Conservation (phyloP, 2,329 filamentous ascomycete species). For the Pseudonectria buxi region DNA sequence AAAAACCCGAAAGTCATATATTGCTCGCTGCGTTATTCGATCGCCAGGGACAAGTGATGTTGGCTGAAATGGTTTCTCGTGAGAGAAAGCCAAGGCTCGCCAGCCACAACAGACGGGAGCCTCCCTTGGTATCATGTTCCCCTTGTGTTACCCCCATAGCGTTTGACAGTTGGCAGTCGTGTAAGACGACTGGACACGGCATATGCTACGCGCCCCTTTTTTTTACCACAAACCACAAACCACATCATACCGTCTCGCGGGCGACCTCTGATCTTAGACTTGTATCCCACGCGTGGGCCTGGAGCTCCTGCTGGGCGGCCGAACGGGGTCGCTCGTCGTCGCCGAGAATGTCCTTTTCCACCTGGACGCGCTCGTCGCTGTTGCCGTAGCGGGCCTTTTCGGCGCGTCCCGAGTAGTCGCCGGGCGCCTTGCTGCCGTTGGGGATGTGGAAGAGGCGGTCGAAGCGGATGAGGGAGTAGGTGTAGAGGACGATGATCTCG, state of each 20-base stretch:
- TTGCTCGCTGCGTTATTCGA: too few relatives aligned
- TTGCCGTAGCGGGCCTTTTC: constrained; percentile 4
- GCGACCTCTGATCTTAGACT: constrained; percentile 13
- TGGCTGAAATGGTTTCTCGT: too few relatives aligned
- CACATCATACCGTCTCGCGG: constrained; percentile 13
- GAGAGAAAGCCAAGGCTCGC: too few relatives aligned
- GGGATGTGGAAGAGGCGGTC: constrained; percentile 72
- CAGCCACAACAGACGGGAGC: too few relatives aligned
- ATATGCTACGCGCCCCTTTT: not conserved
- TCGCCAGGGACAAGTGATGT: too few relatives aligned
- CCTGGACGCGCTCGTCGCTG: constrained; percentile 12
- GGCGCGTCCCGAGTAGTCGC: constrained; percentile 35
- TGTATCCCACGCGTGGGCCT: constrained; percentile 17
- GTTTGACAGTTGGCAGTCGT: too few relatives aligned
- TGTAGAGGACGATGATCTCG: constrained; percentile 62
- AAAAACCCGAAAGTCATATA: too few relatives aligned
- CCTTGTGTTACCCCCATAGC: too few relatives aligned
- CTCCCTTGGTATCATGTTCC: too few relatives aligned
- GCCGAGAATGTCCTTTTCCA: constrained; percentile 19
- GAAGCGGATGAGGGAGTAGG: constrained; percentile 61
- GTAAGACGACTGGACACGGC: too few relatives aligned
- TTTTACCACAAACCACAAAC: not conserved
- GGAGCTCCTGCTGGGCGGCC: constrained; percentile 8
- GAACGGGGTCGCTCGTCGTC: constrained; percentile 18
- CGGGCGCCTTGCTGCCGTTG: constrained; percentile 56